Evolutionary conservation across 306 rosid species (phyloP), one percentile per base, ranked within the genome.

Genomic region (Vigna radiata): DNA sequence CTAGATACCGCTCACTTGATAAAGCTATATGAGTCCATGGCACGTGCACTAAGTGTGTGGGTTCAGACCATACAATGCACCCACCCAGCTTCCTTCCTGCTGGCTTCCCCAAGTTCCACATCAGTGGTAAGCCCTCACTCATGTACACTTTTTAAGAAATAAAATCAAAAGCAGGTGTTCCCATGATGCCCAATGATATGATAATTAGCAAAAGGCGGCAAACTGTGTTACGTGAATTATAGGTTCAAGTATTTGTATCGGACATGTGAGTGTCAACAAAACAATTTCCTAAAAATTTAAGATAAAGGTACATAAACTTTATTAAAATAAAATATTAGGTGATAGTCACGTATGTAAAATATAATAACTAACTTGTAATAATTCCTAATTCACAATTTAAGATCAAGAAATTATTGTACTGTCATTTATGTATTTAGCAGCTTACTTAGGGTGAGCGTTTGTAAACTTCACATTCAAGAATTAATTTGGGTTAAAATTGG

Each of bases 51-150:
- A 29, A 50, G 48, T 23, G 8, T 5, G 8, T 16, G 67, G 21
- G 19, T 65, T 66, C 55, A 66, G 54, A 76, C 21, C 19, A 1
- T 15, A 17, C 36, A 37, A 52, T 41, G 54, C 14, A 52, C 27
- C 16, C 53, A 52, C 56, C 56, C 29, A 37, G 53, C 64, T 14
- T 16, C 17, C 39, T 50, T 10, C 41, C 7, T 25, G 21, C 16
- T 25, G 60, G 44, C 73, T 68, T 68, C 73, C 44, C 27, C 41
- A 8, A 31, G 46, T 52, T 61, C 47, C 23, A 75, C 36, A 31
- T 62, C 62, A 46, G 29, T 15, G 29, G 63, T 67, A 9, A 3
- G 11, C 19, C 27, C 62, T 12, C 62, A 27, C 63, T 23, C 61
- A 11, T 61, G 60, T 29, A 16, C 46, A 44, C 43, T 23, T 15